Percentiles rank a stretch among this genome's conserved stretches.
Evolutionary conservation across 805 yeast genomes (phyloP).

Genomic region (Debaryomyces castellii): DNA sequence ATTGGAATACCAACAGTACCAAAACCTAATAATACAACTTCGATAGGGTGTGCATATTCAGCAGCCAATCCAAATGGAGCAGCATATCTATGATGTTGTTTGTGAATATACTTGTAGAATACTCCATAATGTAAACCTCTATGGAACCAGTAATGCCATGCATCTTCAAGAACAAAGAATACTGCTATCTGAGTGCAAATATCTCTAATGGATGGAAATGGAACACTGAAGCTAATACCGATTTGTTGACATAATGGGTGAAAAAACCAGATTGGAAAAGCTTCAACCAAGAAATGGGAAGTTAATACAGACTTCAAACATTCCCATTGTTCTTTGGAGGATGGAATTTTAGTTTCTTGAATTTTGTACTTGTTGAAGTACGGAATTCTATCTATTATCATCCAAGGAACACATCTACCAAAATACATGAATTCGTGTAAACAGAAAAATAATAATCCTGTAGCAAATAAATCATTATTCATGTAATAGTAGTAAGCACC

Average conservation of each 20-base stretch:
- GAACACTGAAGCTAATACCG: conserved; percentile 76
- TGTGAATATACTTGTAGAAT: conserved; percentile 90
- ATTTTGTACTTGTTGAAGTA: conserved; percentile 84
- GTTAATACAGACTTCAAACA: conserved; percentile 82
- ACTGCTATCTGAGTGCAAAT: conserved; percentile 66
- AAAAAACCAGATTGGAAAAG: conserved; percentile 95
- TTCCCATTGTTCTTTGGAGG: conserved; percentile 85
- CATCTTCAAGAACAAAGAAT: conserved; percentile 85
- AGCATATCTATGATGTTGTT: conserved; percentile 96
- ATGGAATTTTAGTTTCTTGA: conserved; percentile 82
- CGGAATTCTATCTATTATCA: conserved; percentile 79
- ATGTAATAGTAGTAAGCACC: conserved; percentile 84
- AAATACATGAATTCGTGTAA: conserved; percentile 89
- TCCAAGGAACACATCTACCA: conserved; percentile 92
- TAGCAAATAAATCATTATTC: conserved; percentile 86
- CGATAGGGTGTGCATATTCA: conserved; percentile 96
- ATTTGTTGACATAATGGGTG: conserved; percentile 85
- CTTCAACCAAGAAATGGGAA: conserved; percentile 90
- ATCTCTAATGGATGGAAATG: conserved; percentile 70
- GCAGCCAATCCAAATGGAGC: conserved; percentile 98
- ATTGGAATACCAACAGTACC: conserved; percentile 98
- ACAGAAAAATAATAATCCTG: conserved; percentile 80
- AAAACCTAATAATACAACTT: conserved; percentile 84
- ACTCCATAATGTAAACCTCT: conserved; percentile 84
- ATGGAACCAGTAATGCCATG: conserved; percentile 97